Base-by-base conservation (phyloP, 2,329 filamentous ascomycete genomes). In the Fusarium keratoplasticum region DNA sequence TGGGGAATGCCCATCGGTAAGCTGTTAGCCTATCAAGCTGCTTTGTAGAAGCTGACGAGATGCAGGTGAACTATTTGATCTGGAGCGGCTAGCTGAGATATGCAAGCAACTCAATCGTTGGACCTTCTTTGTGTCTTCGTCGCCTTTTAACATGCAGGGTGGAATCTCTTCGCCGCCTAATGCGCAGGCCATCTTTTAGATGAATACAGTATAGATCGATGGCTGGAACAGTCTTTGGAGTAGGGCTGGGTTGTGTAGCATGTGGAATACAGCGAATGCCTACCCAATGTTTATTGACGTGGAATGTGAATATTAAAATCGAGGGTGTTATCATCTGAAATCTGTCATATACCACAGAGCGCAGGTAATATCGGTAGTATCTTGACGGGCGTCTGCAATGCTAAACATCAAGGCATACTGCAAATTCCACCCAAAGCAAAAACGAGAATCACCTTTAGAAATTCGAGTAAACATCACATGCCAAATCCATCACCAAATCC, bases 101-200 rank as follows among this genome's bases (percentile, higher is more conserved):
- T 91, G 90, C 80, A 89, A 89, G 69, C 83, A 87, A 69, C 83
- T 85, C 7, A 84, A 82, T 14, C 64, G 86, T 16, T 88, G 85
- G 83, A 81, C 80, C 0, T 89, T 89, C 68, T 89, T 89, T 69
- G 77, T 89, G 22, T 83, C 83, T 1, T 87, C 84, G 22, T 80
- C 84, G 57, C 86, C 86, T 2, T 77, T 88, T 38, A 87, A 88
- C 22, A 73, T 73, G 71, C 42, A 38, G 0, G 71, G 71, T 5
- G 71, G 71, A 0, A 65, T 73, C 1, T 74, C 71, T 1, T 71
- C 71, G 1, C 71, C 71, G 3, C 71, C 71, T 2, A 73, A 73
- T 11, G 67, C 71, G 1, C 71, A 71, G 20, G 71, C 71, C 2
- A 73, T 73, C 5, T 73, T 73, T n/a, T 72, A 70, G 52, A n/a